A percentile compares a stretch with the other conserved stretches of the same genome.
Conservation (phyloP, 345 rosid genomes). For the Eucalyptus polybractea region DNA sequence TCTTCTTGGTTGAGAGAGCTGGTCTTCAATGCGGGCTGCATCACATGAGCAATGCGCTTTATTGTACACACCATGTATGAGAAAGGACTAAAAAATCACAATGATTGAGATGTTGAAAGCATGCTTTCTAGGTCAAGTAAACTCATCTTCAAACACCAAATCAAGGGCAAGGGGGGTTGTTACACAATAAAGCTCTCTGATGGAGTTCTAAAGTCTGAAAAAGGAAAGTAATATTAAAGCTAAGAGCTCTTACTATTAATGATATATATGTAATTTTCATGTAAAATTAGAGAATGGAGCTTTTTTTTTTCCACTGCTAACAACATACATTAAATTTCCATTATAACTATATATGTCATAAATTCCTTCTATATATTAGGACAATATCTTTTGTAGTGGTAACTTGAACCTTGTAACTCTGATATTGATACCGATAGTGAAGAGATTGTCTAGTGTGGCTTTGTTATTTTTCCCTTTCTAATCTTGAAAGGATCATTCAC, state of each 20-base stretch:
- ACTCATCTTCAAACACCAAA: no score
- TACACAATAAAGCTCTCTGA: no score
- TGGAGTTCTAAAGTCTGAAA: no score
- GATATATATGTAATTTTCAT: neutral
- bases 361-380: neutral
- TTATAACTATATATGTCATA: neutral
- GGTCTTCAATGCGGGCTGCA: no score
- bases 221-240: no score
- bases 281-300: neutral
- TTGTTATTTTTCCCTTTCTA: no score
- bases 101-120: neutral
- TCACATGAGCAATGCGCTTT: neutral
- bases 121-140: neutral
- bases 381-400: neutral
- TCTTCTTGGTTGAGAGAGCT: no score
- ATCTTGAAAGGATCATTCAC: neutral
- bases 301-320: no score
- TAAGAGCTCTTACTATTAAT: no score
- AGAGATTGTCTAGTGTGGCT: neutral
- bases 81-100: neutral
- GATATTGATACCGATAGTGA: no score
- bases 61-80: neutral
- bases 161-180: no score
- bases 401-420: neutral
- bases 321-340: no score